phyloP scores from a whole-genome alignment of 2,329 filamentous ascomycete species.

The Pseudogymnoascus sp. region DNA sequence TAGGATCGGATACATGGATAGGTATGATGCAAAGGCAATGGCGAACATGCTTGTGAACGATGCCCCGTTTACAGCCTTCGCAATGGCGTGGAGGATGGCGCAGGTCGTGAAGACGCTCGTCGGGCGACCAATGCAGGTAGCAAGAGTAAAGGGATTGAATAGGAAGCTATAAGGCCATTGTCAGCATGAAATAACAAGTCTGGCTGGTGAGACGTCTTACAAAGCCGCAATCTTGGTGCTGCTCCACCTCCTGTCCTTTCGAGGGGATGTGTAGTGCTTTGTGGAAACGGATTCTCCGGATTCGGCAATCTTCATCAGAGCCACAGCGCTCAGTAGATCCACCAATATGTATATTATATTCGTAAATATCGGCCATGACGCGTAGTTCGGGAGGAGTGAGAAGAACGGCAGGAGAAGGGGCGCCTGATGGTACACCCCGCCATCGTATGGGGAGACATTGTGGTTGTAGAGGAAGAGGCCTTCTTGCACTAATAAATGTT shows the following conservation, averaged over 20 bases:
- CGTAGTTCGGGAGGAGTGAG: constrained; percentile 66
- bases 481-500: constrained; percentile 66
- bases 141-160: constrained; percentile 90
- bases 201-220: constrained; percentile 40
- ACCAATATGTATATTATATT: constrained; percentile 72
- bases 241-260: constrained; percentile 5
- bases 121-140: constrained; percentile 82
- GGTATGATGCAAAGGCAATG: constrained; percentile 78
- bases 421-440: constrained; percentile 73
- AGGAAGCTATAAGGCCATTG: constrained; percentile 57
- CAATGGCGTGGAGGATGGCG: constrained; percentile 76
- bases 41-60: constrained; percentile 73
- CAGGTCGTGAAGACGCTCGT: constrained; percentile 85
- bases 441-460: constrained; percentile 95
- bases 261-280: constrained; percentile 2
- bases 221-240: constrained; percentile 60
- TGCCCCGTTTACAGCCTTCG: constrained; percentile 69
- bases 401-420: constrained; percentile 84
- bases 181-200: neutral
- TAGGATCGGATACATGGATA: constrained; percentile 85
- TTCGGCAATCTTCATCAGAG: constrained; percentile 70
- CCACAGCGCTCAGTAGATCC: constrained; percentile 75
- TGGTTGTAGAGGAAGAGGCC: constrained; percentile 92
- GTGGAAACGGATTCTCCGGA: constrained; percentile 63
- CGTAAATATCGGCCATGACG: constrained; percentile 61